Evolutionary conservation across 2,329 filamentous ascomycete species (phyloP).

Genomic region (Leptographium galeiforme): DNA sequence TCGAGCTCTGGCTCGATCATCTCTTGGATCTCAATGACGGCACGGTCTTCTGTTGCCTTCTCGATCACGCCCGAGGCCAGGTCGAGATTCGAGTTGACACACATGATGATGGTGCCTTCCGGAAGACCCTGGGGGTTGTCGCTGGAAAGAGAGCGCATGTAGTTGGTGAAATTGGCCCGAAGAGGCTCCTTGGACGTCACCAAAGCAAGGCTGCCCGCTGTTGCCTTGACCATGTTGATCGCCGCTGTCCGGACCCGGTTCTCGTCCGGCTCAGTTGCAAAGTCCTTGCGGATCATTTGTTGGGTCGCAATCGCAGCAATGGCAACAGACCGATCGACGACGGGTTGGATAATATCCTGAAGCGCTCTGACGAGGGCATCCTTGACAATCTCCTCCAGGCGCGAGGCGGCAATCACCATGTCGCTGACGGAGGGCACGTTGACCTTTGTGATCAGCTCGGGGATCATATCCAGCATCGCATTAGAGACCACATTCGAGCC

Average conservation of each 20-base stretch:
- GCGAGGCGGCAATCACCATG: conserved; percentile 58
- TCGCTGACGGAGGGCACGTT: conserved; percentile 71
- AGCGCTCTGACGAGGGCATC: conserved; percentile 80
- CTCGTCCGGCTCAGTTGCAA: conserved; percentile 83
- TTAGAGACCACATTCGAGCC: conserved; percentile 64
- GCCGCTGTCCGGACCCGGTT: conserved; percentile 75
- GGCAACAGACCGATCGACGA: conserved; percentile 93
- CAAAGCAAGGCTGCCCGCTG: conserved; percentile 82
- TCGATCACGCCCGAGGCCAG: conserved; percentile 88
- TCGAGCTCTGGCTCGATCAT: conserved; percentile 76
- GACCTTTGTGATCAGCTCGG: conserved; percentile 68
- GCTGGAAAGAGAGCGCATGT: conserved; percentile 60
- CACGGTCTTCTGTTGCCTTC: conserved; percentile 86
- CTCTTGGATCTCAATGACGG: conserved; percentile 86
- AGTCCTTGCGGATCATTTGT: conserved; percentile 93
- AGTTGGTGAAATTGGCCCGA: conserved; percentile 92
- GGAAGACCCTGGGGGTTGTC: conserved; percentile 71
- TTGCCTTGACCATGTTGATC: conserved; percentile 86
- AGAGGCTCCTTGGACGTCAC: conserved; percentile 98
- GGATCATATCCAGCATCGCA: conserved; percentile 65
- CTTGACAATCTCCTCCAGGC: conserved; percentile 65
- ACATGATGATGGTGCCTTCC: conserved; percentile 94
- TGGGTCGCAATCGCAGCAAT: conserved; percentile 95
- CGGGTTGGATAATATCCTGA: conserved; percentile 91
- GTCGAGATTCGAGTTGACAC: conserved; percentile 95